A percentile compares a stretch with the other conserved stretches of the same genome.
Evolutionary conservation across 129 eudicot genomes (phyloP).

Genomic region (Smallanthus sonchifolius): DNA sequence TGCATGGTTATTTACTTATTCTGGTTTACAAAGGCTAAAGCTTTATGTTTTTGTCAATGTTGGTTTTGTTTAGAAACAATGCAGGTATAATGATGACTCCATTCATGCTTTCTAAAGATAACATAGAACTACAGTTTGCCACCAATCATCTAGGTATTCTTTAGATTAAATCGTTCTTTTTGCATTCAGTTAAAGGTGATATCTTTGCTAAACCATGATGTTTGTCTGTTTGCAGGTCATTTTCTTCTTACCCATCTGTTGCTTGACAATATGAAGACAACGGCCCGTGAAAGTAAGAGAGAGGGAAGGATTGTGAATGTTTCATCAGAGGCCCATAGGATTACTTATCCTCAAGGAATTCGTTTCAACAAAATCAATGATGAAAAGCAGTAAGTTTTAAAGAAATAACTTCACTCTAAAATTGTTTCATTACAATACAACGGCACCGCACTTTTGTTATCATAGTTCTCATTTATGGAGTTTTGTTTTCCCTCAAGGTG

Average conservation of each 20-base stretch:
- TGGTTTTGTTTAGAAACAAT: conserved; percentile 59
- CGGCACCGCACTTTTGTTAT: not conserved
- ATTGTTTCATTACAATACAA: not conserved
- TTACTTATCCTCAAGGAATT: conserved; percentile 61
- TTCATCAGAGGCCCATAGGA: conserved; percentile 65
- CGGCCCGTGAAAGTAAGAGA: conserved; percentile 45
- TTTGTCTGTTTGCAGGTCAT: conserved; percentile 65
- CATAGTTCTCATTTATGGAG: not conserved
- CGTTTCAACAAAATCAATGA: conserved; percentile 61
- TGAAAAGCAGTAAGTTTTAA: conserved; percentile 39
- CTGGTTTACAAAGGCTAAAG: not conserved
- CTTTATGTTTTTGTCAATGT: not conserved
- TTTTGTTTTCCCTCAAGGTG: not conserved
- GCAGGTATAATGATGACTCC: conserved; percentile 94
- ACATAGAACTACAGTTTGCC: conserved; percentile 84
- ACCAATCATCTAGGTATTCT: conserved; percentile 83
- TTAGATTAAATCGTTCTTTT: not conserved
- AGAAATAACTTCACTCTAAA: not conserved
- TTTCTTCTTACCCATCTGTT: conserved; percentile 64
- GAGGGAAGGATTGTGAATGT: conserved; percentile 81
- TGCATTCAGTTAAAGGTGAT: not conserved
- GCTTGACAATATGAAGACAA: conserved; percentile 72
- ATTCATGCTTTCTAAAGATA: conserved; percentile 75
- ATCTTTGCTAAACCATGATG: not conserved
- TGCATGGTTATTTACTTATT: not conserved